Evolutionary conservation across 495 filamentous ascomycete genomes (phyloP).

Genomic region (Recurvomyces mirabilis): DNA sequence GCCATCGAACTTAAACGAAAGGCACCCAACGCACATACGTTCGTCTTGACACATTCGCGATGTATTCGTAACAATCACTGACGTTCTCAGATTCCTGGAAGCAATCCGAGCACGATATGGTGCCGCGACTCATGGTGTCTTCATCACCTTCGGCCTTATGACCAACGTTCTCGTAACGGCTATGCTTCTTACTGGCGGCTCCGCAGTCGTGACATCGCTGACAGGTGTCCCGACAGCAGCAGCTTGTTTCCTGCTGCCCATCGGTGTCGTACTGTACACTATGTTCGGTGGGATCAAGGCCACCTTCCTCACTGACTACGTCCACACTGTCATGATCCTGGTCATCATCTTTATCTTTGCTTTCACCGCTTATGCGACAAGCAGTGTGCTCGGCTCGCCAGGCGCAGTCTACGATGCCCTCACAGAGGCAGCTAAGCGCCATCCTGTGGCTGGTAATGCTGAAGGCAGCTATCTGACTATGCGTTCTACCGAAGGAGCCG

Average conservation of each 20-base stretch:
- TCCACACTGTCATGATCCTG: slow-evolving; percentile 79
- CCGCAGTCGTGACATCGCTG: slow-evolving; percentile 71
- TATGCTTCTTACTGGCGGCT: slow-evolving; percentile 86
- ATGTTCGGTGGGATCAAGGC: slow-evolving; percentile 71
- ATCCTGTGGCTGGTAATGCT: slow-evolving; percentile 79
- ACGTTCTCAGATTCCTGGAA: slow-evolving; percentile 28
- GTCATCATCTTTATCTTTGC: slow-evolving; percentile 87
- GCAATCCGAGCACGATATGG: slow-evolving; percentile 46
- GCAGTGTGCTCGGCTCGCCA: slow-evolving; percentile 66
- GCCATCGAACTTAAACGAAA: slow-evolving; percentile 86
- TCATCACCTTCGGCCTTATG: slow-evolving; percentile 35
- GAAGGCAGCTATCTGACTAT: slow-evolving; percentile 85
- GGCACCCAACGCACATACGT: slow-evolving; percentile 47
- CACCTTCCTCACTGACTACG: slow-evolving; percentile 56
- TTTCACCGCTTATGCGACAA: slow-evolving; percentile 74
- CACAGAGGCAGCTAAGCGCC: slow-evolving; percentile 51
- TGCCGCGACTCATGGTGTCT: slow-evolving; percentile 32
- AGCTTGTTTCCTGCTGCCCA: slow-evolving; percentile 80
- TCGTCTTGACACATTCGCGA: too few relatives aligned
- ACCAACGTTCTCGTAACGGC: slow-evolving; percentile 56
- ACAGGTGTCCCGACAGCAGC: slow-evolving; percentile 81
- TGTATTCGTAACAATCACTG: too few relatives aligned
- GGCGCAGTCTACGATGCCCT: slow-evolving; percentile 71
- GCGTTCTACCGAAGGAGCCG: slow-evolving; percentile 72
- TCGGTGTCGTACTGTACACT: slow-evolving; percentile 63